Evolutionary conservation across 148 eudicot species (phyloP), one percentile per base, ranked within the genome.

Genomic region (Chenopodium album): DNA sequence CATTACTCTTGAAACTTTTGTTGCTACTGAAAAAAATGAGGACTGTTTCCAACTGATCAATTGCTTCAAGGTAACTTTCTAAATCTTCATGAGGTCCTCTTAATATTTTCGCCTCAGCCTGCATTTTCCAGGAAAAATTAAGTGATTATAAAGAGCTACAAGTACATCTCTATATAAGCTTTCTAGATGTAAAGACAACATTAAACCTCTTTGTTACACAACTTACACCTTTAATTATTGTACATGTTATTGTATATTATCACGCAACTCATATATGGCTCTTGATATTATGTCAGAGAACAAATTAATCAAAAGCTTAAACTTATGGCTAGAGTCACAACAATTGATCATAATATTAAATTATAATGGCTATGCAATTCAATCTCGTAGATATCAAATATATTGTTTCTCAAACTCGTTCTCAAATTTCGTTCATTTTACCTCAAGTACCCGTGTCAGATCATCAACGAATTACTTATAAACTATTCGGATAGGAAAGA

Each of bases 81-180:
- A 95, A 79, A 86, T 95, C 94, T 85, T 95, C 98, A 84, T 95
- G 98, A 16, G 98, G 98, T 34, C 98, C 98, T 85, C 92, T 89
- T 73, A 93, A 59, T 83, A 95, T 85, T 84, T 91, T 94, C 26
- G 97, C 97, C 83, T 95, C 98, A 11, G 90, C 93, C 98, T 95
- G 84, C 82, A 73, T 26, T 28, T 46, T 77, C 28, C 81, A 48
- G 37, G 29, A 41, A 52, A 75, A 72, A 46, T 70, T 17, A 67
- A n/a, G 2, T 19, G 22, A 23, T 64, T 52, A 66, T 20, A 13
- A 31, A 50, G 64, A 17, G 14, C 19, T 60, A 48, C 23, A 75
- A 26, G 26, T 26, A 26, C 26, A 26, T 65, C 46, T 10, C 12
- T 6, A 29, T 68, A 12, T 9, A 32, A 1, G 2, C 6, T 66